A percentile compares a stretch with the other conserved stretches of the same genome.
Conservation (phyloP, 257 asterid genomes). For the Primulina eburnea region DNA sequence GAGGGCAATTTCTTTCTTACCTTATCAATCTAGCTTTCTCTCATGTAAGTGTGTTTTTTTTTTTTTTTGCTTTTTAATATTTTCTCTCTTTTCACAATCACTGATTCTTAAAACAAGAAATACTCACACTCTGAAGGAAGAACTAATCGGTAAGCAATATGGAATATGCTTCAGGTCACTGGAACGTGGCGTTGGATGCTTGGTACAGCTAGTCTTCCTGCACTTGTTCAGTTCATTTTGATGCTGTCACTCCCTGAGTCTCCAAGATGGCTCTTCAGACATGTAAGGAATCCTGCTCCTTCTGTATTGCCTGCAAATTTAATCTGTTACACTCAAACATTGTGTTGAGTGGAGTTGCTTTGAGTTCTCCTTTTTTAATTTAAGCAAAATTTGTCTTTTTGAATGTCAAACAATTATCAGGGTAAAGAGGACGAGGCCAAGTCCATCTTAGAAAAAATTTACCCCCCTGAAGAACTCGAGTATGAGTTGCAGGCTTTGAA, state of each 20-base stretch:
- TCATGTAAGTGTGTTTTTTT: constrained; percentile 5
- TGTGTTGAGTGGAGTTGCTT: background rate
- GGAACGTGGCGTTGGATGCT: constrained; percentile 56
- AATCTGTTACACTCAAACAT: background rate
- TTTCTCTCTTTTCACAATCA: background rate
- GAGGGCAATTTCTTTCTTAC: constrained; percentile 22
- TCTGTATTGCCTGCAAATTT: background rate
- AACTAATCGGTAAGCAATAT: background rate
- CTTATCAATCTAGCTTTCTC: constrained; percentile 24
- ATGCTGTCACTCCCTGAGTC: constrained; percentile 42
- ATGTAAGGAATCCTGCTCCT: constrained; percentile 10
- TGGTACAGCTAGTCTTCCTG: constrained; percentile 39
- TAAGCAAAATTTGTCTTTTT: background rate
- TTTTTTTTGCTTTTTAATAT: background rate
- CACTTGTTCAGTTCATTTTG: constrained; percentile 33
- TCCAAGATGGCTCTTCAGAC: constrained; percentile 42
- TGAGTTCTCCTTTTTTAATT: background rate
- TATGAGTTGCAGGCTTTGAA: constrained; percentile 15
- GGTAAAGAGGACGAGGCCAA: constrained; percentile 33
- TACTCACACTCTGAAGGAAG: background rate
- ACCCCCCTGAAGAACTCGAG: constrained; percentile 19
- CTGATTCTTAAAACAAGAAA: background rate
- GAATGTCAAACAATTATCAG: constrained; percentile 8
- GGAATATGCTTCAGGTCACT: constrained; percentile 19
- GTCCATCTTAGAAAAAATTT: constrained; percentile 29